phyloP scores from a whole-genome alignment of 139 green algal species.

The Edaphochlamys debaryana region DNA sequence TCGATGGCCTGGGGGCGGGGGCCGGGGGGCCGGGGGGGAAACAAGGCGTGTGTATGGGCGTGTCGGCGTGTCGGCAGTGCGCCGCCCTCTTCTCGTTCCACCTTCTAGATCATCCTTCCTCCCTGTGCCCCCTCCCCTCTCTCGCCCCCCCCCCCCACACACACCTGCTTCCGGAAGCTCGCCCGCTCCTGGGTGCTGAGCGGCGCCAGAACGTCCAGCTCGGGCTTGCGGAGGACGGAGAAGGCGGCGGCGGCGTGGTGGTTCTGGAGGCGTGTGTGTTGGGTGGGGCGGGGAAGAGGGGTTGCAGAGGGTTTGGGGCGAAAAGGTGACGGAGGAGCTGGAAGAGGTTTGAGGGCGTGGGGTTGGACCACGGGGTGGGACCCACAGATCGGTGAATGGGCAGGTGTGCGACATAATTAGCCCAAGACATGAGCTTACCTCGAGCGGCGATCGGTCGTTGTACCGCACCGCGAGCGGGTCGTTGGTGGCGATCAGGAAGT shows the following conservation, averaged over 20 bases:
- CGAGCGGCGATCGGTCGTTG: constrained; percentile 51
- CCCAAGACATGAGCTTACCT: no score
- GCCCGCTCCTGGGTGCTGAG: not conserved
- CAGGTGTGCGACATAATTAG: no score
- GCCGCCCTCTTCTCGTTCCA: not conserved
- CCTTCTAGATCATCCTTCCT: not conserved
- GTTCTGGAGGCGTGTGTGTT: no score
- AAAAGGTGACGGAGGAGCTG: no score
- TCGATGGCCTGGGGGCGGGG: constrained; percentile 6
- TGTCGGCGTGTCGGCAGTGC: not conserved
- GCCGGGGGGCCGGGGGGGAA: not conserved
- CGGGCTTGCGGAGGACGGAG: constrained; percentile 26
- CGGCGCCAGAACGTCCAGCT: constrained; percentile 28
- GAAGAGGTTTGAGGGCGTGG: no score
- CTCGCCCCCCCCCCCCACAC: not conserved
- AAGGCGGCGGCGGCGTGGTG: constrained; percentile 46
- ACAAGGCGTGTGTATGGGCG: not conserved
- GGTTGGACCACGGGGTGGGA: no score
- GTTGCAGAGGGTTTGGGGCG: no score
- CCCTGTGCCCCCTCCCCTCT: not conserved
- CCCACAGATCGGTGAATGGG: no score
- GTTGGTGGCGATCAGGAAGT: constrained; percentile 49
- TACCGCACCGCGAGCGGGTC: constrained; percentile 47
- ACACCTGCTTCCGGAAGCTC: constrained; percentile 38
- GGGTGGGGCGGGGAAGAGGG: no score